phyloP scores from a whole-genome alignment of 805 yeast species.

The Pichia sporocuriosa region DNA sequence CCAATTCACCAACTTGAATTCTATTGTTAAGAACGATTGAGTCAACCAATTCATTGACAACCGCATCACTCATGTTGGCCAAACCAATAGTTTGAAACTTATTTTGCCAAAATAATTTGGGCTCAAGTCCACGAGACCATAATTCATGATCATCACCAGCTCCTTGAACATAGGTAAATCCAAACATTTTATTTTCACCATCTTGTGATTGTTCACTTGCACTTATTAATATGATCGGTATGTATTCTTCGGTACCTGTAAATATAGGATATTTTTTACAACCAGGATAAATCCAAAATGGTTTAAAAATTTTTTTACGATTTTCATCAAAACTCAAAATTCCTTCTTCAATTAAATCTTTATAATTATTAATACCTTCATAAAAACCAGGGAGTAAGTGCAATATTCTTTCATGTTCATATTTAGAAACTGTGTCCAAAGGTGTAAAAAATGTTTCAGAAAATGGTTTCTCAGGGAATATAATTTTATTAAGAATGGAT shows the following conservation, averaged over 20 bases:
- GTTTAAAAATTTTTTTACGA: slow-evolving; percentile 48
- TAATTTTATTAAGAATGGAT: slow-evolving; percentile 57
- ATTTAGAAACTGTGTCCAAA: slow-evolving; percentile 42
- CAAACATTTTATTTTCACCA: slow-evolving; percentile 41
- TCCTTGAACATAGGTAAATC: slow-evolving; percentile 74
- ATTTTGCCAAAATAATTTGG: slow-evolving; percentile 52
- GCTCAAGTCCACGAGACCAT: slow-evolving; percentile 59
- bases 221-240: slow-evolving; percentile 47
- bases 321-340: slow-evolving; percentile 17
- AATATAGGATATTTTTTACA: slow-evolving; percentile 10
- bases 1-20: too few relatives aligned
- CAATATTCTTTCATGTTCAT: slow-evolving; percentile 50
- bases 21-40: background rate
- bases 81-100: slow-evolving; percentile 19
- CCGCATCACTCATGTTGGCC: slow-evolving; percentile 24
- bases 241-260: slow-evolving; percentile 16
- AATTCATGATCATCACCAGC: slow-evolving; percentile 93
- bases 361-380: slow-evolving; percentile 1
- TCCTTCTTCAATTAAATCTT: slow-evolving; percentile 11
- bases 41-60: slow-evolving; percentile 18
- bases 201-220: slow-evolving; percentile 59
- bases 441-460: slow-evolving; percentile 33
- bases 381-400: slow-evolving; percentile 34
- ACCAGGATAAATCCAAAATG: slow-evolving; percentile 66
- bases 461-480: slow-evolving; percentile 30